Evolutionary conservation across 2,329 filamentous ascomycete species (phyloP).

Genomic region (Fusarium annulatum): DNA sequence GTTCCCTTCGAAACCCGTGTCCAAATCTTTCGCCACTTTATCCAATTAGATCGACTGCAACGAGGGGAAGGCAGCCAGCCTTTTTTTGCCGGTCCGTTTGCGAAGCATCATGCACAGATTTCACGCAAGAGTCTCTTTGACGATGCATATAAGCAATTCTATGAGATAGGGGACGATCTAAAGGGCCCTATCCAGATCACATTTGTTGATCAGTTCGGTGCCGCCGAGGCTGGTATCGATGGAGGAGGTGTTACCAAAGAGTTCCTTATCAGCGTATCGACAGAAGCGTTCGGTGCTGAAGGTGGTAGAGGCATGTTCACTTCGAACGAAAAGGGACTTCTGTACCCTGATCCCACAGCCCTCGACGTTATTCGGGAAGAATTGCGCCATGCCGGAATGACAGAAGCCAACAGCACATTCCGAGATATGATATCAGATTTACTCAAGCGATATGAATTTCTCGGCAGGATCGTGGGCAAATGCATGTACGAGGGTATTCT

Average conservation of each 20-base stretch:
- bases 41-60: constrained; percentile 72
- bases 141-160: constrained; percentile 88
- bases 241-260: constrained; percentile 98
- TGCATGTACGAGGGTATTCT: constrained; percentile 98
- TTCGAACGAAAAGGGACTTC: constrained; percentile 84
- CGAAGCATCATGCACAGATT: constrained; percentile 81
- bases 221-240: constrained; percentile 91
- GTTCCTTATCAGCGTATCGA: constrained; percentile 89
- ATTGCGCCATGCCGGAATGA: constrained; percentile 62
- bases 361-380: constrained; percentile 75
- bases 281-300: constrained; percentile 78
- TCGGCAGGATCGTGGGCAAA: constrained; percentile 93
- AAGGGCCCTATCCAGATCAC: constrained; percentile 98
- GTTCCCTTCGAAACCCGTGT: constrained; percentile 94
- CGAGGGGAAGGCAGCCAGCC: constrained; percentile 36
- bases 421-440: constrained; percentile 68
- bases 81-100: constrained; percentile 49
- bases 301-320: constrained; percentile 71
- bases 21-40: constrained; percentile 92
- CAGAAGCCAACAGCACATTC: constrained; percentile 67
- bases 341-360: constrained; percentile 87
- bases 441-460: constrained; percentile 84
- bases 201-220: constrained; percentile 91
- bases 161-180: constrained; percentile 79
- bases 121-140: constrained; percentile 82